Evolutionary conservation across 208 protist species (phyloP).

Genomic region (Acanthamoeba rhysodes): DNA sequence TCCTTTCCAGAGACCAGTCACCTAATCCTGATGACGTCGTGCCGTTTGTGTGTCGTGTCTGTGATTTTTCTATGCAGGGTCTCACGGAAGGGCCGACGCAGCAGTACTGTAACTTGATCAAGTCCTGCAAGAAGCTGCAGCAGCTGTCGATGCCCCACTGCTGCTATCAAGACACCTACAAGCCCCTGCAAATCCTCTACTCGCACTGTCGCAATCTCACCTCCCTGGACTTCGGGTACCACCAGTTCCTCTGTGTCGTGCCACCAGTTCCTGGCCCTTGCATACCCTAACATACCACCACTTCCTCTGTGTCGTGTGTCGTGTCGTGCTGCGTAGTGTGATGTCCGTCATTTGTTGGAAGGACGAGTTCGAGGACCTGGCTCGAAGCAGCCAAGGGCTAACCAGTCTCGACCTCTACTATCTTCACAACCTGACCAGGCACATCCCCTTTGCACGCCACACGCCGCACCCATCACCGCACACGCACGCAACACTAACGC

Average conservation of each 20-base stretch:
- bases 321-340: not conserved
- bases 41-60: no score
- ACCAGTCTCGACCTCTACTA: slow-evolving; percentile 71
- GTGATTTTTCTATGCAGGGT: not conserved
- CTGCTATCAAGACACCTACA: slow-evolving; percentile 55
- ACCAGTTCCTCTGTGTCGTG: not conserved
- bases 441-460: not conserved
- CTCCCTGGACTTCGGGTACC: slow-evolving; percentile 71
- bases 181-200: slow-evolving; percentile 35
- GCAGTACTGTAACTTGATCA: slow-evolving; percentile 49
- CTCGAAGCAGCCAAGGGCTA: not conserved
- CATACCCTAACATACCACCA: not conserved
- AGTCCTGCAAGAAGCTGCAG: slow-evolving; percentile 33
- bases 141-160: slow-evolving; percentile 69
- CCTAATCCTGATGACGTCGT: no score
- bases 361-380: slow-evolving; percentile 64
- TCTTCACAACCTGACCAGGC: slow-evolving; percentile 37
- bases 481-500: not conserved
- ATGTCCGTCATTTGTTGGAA: slow-evolving; percentile 59
- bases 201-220: not conserved
- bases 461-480: not conserved
- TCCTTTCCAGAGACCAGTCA: no score
- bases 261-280: not conserved
- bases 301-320: not conserved
- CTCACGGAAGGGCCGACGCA: slow-evolving; percentile 2